phyloP scores from a whole-genome alignment of 306 rosid species.

The Acacia confusa region DNA sequence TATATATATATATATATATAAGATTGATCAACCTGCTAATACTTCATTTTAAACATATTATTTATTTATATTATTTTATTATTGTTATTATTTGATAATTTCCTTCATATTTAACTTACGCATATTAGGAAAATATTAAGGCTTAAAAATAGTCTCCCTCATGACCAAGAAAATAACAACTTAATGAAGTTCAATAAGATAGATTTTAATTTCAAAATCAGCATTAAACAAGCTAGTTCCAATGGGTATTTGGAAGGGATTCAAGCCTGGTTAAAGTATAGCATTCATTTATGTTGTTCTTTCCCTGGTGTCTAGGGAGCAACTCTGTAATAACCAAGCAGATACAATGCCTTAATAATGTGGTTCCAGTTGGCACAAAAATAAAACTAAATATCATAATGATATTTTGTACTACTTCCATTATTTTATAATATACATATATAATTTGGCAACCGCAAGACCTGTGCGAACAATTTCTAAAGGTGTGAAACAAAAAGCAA shows the following conservation, averaged over 20 bases:
- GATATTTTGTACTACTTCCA: not conserved
- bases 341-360: constrained; percentile 19
- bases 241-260: not conserved
- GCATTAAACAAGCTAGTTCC: constrained; percentile 8
- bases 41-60: too few relatives aligned
- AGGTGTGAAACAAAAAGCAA: constrained; percentile 21
- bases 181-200: not conserved
- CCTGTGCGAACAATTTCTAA: constrained; percentile 6
- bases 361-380: constrained; percentile 22
- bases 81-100: too few relatives aligned
- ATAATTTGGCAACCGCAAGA: constrained; percentile 21
- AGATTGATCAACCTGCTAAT: too few relatives aligned
- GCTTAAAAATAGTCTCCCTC: constrained; percentile 11
- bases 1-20: too few relatives aligned
- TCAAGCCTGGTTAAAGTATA: not conserved
- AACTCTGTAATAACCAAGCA: not conserved
- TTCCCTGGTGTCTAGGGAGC: not conserved
- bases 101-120: not conserved
- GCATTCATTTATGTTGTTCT: not conserved
- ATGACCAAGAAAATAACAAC: constrained; percentile 15
- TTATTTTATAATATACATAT: not conserved
- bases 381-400: constrained; percentile 3
- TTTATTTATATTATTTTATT: too few relatives aligned
- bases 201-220: constrained; percentile 24
- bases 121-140: constrained; percentile 18